These are phyloP conservation scores for Pseudogymnoascus sp. DNA, from an alignment of 2,329 filamentous ascomycete species.

Conservation along the genomic window DNA sequence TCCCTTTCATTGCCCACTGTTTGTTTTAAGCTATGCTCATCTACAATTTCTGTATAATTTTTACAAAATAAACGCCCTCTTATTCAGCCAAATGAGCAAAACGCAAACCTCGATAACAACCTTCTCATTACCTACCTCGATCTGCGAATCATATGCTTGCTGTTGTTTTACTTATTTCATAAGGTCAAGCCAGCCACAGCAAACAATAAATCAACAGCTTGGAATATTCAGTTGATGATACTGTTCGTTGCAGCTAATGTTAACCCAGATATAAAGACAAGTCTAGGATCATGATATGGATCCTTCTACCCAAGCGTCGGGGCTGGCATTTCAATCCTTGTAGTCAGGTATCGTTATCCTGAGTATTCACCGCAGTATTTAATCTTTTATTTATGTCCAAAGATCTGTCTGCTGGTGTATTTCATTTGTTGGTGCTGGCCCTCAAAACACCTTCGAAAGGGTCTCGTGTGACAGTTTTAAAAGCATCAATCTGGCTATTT, in stretches of 20 bases:
- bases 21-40: neutral
- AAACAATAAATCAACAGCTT: neutral
- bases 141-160: neutral
- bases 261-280: neutral
- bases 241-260: neutral
- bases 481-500: neutral
- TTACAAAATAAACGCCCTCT: neutral
- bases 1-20: neutral
- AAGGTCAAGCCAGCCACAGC: neutral
- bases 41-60: neutral
- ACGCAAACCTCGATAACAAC: neutral
- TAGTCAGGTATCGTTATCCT: no score
- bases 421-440: neutral
- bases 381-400: neutral
- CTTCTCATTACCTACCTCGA: neutral
- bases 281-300: neutral
- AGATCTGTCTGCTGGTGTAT: neutral
- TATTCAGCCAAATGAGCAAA: neutral
- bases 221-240: neutral
- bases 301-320: neutral
- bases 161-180: neutral
- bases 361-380: neutral
- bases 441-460: no score
- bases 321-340: no score
- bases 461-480: no score